These are phyloP conservation scores for Porphyrellus sp. DNA, from an alignment of 1,284 basidiomycete species.

Conservation along the genomic window DNA sequence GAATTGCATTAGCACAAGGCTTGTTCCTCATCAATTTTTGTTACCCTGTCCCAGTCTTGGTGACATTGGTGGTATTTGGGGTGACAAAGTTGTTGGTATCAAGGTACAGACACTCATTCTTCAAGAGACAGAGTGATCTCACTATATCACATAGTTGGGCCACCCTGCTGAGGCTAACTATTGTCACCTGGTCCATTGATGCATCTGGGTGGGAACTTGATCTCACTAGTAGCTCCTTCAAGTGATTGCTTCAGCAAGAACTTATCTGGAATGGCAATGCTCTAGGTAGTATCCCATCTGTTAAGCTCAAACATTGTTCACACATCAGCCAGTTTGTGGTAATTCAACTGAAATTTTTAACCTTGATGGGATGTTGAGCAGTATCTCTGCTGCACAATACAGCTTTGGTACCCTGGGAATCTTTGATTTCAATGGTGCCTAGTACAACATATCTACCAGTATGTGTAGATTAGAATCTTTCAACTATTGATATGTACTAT, in stretches of 20 bases:
- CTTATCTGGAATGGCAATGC: conserved; percentile 7
- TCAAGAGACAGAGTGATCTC: not conserved
- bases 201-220: conserved; percentile 14
- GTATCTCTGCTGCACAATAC: conserved; percentile 14
- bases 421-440: conserved; percentile 19
- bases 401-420: conserved; percentile 11
- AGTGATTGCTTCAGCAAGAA: conserved; percentile 6
- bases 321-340: not conserved
- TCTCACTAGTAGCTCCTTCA: conserved; percentile 7
- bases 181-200: not conserved
- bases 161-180: conserved; percentile 12
- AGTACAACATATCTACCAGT: conserved; percentile 20
- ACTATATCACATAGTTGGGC: conserved; percentile 8
- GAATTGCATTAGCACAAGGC: not conserved
- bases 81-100: conserved; percentile 14
- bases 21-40: not conserved
- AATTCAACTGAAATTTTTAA: not conserved
- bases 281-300: not conserved
- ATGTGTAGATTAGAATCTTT: not conserved
- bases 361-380: not conserved
- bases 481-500: not conserved
- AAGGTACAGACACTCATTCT: conserved; percentile 5
- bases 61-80: not conserved
- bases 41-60: not conserved
- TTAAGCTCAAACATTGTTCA: not conserved